Evolutionary conservation across 257 asterid genomes (phyloP).

Genomic region (Solanum virginianum): DNA sequence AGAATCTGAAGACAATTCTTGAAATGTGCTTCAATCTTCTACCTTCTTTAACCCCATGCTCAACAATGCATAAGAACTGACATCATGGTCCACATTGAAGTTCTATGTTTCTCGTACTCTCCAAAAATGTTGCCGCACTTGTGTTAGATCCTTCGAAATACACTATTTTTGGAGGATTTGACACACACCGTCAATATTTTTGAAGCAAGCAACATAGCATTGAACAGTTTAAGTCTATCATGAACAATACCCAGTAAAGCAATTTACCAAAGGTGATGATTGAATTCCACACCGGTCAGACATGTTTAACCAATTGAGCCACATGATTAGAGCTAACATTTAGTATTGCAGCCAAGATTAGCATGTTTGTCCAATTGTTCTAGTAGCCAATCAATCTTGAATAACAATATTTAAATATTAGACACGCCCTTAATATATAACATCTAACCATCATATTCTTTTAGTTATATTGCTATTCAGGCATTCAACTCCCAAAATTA

Average conservation of each 20-base stretch:
- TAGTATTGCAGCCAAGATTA: not conserved
- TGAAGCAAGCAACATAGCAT: too few species aligned
- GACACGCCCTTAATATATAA: not conserved
- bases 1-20: not conserved
- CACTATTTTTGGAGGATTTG: too few species aligned
- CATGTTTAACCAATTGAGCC: not conserved
- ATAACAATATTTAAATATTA: not conserved
- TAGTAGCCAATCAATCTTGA: not conserved
- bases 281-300: not conserved
- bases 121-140: too few species aligned
- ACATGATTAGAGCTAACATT: not conserved
- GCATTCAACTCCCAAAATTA: too few species aligned
- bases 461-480: too few species aligned
- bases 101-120: too few species aligned
- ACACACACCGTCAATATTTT: too few species aligned
- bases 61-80: not conserved
- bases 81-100: not conserved
- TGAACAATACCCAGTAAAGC: not conserved
- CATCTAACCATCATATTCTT: not conserved
- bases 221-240: not conserved
- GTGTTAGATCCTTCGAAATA: too few species aligned
- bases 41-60: not conserved
- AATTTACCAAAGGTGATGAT: not conserved
- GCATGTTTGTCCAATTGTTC: not conserved
- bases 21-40: not conserved